Conservation (phyloP, 495 filamentous ascomycete genomes). For the Penicillium arizonense region DNA sequence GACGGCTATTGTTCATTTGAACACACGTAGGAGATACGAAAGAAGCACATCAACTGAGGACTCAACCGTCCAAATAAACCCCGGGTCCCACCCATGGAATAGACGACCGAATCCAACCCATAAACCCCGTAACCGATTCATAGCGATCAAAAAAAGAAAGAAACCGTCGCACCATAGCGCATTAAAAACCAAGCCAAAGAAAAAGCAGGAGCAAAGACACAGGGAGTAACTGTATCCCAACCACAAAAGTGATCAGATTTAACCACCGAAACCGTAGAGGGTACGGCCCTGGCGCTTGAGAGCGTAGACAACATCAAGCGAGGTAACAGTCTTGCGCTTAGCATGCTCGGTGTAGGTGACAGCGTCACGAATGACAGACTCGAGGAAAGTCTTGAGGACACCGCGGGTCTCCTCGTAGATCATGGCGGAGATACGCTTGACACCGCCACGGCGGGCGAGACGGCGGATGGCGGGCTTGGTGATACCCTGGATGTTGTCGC, state of each 20-base stretch:
- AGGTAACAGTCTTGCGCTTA: constrained; percentile 97
- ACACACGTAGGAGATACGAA: neutral
- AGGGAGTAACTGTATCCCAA: neutral
- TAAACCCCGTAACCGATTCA: constrained; percentile 1
- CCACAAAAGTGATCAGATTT: constrained; percentile 35
- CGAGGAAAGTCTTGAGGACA: constrained; percentile 66
- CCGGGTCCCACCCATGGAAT: neutral
- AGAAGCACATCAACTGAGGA: no score
- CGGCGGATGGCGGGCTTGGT: constrained; percentile 71
- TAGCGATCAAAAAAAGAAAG: constrained; percentile 7
- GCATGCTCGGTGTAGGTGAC: constrained; percentile 98
- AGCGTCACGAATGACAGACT: constrained; percentile 78
- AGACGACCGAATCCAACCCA: constrained; percentile 1
- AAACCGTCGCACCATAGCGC: constrained; percentile 31
- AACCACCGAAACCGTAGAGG: constrained; percentile 98
- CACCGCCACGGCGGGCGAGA: constrained; percentile 61
- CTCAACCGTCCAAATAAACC: neutral
- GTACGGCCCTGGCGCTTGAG: constrained; percentile 95
- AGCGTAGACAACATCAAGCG: constrained; percentile 91
- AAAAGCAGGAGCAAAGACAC: neutral
- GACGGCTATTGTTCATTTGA: constrained; percentile 10
- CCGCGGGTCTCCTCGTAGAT: constrained; percentile 70
- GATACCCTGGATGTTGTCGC: constrained; percentile 96
- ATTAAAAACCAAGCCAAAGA: constrained; percentile 13
- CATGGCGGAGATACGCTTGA: constrained; percentile 69